phyloP scores from a whole-genome alignment of 2,329 filamentous ascomycete genomes.

The Microcera coccophila region DNA sequence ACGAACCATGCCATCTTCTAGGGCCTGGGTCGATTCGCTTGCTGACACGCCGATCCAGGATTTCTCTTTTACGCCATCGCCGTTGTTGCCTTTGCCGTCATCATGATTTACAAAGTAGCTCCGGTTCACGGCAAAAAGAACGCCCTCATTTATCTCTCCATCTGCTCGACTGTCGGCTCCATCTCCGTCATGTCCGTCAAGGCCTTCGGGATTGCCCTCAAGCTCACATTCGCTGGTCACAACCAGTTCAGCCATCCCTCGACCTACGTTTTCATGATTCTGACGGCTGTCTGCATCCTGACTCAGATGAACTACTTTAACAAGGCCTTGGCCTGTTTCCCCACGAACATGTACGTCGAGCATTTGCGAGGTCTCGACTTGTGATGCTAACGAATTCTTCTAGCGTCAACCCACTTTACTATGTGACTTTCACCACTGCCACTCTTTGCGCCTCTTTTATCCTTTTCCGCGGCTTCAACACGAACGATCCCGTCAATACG shows the following conservation, averaged over 20 bases:
- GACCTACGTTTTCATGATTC: constrained; percentile 95
- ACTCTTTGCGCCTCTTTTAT: constrained; percentile 94
- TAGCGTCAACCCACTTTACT: constrained; percentile 94
- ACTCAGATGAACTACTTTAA: constrained; percentile 99
- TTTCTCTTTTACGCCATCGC: constrained; percentile 82
- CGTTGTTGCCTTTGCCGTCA: constrained; percentile 76
- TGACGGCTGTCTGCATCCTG: constrained; percentile 87
- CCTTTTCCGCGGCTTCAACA: constrained; percentile 94
- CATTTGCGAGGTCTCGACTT: too few relatives aligned
- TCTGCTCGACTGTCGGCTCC: constrained; percentile 94
- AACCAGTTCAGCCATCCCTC: constrained; percentile 95
- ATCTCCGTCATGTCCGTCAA: constrained; percentile 99
- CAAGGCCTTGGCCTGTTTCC: constrained; percentile 94
- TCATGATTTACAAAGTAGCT: constrained; percentile 96
- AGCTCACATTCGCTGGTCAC: constrained; percentile 86
- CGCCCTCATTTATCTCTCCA: constrained; percentile 92
- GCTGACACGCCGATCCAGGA: constrained; percentile 48
- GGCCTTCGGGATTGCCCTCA: constrained; percentile 95
- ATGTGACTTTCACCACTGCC: constrained; percentile 94
- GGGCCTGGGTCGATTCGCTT: not conserved
- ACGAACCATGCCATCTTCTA: constrained; percentile 23
- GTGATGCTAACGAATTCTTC: not conserved
- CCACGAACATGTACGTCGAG: constrained; percentile 81
- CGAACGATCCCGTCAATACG: constrained; percentile 84
- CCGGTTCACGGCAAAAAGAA: constrained; percentile 91